Conservation (phyloP, 73 alveolate genomes). For the Paramecium sonneborni region DNA sequence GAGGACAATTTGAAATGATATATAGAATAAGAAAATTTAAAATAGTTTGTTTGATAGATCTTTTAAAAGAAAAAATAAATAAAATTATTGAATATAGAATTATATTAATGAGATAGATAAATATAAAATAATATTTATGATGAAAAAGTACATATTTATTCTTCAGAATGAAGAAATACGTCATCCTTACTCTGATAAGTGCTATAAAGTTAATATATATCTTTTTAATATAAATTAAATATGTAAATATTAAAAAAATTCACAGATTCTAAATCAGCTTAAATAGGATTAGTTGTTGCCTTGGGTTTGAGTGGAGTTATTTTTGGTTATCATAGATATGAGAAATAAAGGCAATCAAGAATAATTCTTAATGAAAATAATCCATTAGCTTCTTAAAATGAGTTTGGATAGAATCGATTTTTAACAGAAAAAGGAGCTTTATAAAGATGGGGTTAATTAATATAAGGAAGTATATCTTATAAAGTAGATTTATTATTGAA, state of each 20-base stretch:
- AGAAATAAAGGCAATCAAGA: not conserved
- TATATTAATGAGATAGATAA: not conserved
- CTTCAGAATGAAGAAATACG: conserved; percentile 33
- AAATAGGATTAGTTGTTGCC: not conserved
- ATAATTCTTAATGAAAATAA: not conserved
- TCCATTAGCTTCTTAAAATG: not conserved
- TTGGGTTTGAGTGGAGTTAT: not conserved
- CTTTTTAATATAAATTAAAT: not conserved
- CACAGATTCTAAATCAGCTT: not conserved
- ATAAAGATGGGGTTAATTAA: conserved; percentile 38
- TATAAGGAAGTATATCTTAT: conserved; percentile 49
- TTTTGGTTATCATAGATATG: not conserved
- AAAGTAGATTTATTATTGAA: conserved; percentile 39
- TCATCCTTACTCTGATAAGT: conserved; percentile 57
- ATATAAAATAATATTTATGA: not conserved
- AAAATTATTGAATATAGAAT: not conserved
- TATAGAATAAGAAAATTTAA: too few species aligned
- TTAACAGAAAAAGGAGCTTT: conserved; percentile 45
- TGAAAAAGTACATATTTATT: not conserved
- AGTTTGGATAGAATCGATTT: conserved; percentile 42
- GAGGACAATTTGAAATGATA: not conserved
- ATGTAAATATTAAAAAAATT: conserved; percentile 26
- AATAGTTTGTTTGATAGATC: too few species aligned
- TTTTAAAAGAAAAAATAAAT: not conserved
- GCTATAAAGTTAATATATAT: not conserved